A percentile compares a stretch with the other conserved stretches of the same genome.
Conservation (phyloP, 2,329 filamentous ascomycete species). For the Chrysoporthe austroafricana region DNA sequence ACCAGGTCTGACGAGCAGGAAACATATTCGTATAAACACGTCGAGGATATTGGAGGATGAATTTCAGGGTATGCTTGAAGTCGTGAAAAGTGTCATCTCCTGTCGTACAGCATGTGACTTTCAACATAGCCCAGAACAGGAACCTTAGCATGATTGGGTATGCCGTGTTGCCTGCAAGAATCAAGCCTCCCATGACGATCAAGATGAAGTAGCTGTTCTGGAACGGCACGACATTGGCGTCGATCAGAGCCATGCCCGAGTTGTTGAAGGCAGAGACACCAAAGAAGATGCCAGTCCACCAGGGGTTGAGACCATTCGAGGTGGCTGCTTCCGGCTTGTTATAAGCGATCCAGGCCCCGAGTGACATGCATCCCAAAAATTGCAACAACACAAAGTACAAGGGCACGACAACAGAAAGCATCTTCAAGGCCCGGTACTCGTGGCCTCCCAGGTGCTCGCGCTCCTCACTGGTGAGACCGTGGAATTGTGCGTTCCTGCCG, state of each 20-base stretch:
- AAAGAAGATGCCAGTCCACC: conserved; percentile 69
- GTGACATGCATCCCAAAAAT: conserved; percentile 43
- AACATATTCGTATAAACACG: conserved; percentile 68
- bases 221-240: conserved; percentile 68
- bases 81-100: conserved; percentile 41
- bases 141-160: conserved; percentile 67
- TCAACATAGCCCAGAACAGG: conserved; percentile 57
- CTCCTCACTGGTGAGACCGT: conserved; percentile 51
- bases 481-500: conserved; percentile 53
- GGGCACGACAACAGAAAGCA: conserved; percentile 54
- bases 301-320: conserved; percentile 64
- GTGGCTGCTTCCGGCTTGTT: conserved; percentile 53
- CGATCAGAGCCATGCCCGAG: conserved; percentile 69
- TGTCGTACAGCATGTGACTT: conserved; percentile 45
- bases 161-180: conserved; percentile 68
- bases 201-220: conserved; percentile 55
- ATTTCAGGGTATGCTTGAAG: conserved; percentile 55
- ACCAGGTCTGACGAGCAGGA: conserved; percentile 66
- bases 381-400: conserved; percentile 52
- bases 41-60: conserved; percentile 59
- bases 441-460: conserved; percentile 55
- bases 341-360: conserved; percentile 58
- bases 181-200: conserved; percentile 58
- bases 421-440: conserved; percentile 55
- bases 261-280: conserved; percentile 64